A percentile compares a stretch with the other conserved stretches of the same genome.
Evolutionary conservation across 192 early-diverging fungal genomes (phyloP).

Genomic region (Paraglomus brasilianum): DNA sequence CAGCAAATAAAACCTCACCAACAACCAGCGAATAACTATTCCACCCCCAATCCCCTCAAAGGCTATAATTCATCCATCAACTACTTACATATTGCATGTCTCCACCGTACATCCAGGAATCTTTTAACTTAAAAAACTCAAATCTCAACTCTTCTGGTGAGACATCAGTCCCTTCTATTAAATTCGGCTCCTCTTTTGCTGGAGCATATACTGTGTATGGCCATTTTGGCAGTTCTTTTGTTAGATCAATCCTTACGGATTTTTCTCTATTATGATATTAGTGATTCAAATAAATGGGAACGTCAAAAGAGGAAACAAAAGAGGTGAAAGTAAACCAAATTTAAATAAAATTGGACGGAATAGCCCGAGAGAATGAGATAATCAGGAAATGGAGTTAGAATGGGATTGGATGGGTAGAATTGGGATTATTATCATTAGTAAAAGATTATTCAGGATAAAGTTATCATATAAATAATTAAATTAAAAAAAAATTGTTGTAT

Average conservation of each 20-base stretch:
- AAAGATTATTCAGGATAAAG: no score
- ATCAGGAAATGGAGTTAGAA: background rate
- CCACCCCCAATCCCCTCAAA: no score
- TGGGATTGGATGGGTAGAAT: background rate
- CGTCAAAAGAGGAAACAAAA: no score
- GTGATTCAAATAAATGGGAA: background rate
- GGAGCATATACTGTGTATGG: slow-evolving; percentile 54
- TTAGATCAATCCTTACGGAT: slow-evolving; percentile 38
- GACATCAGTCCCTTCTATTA: slow-evolving; percentile 56
- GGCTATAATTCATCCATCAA: no score
- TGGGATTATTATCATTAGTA: no score
- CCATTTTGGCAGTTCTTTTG: slow-evolving; percentile 49
- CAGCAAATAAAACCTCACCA: no score
- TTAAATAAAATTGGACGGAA: slow-evolving; percentile 37
- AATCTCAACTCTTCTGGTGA: slow-evolving; percentile 59
- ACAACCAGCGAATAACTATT: no score
- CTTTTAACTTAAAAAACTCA: slow-evolving; percentile 39
- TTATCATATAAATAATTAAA: no score
- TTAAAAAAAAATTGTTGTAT: no score
- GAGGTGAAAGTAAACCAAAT: slow-evolving; percentile 27
- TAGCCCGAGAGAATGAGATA: slow-evolving; percentile 10
- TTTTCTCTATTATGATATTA: slow-evolving; percentile 35
- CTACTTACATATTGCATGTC: slow-evolving; percentile 23
- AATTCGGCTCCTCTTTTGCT: slow-evolving; percentile 50
- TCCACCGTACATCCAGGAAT: slow-evolving; percentile 30